Conservation (phyloP, 805 yeast genomes). For the Tetrapisispora iriomotensis region DNA sequence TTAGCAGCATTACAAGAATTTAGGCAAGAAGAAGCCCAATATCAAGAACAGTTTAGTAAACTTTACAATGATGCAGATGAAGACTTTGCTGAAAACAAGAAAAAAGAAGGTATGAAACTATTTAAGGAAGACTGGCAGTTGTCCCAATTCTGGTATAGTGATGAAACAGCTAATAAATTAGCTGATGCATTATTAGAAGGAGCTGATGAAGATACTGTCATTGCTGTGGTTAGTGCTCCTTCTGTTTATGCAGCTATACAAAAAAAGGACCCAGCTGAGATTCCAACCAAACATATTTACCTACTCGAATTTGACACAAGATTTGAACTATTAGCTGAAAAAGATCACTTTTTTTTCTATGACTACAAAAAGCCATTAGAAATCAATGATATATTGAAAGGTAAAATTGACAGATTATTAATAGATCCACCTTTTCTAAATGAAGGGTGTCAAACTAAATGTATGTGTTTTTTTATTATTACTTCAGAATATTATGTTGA, state of each 20-base stretch:
- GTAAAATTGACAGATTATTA: conserved; percentile 59
- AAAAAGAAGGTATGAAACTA: conserved; percentile 48
- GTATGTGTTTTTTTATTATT: conserved; percentile 13
- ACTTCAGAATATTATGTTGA: background rate
- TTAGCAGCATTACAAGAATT: conserved; percentile 54
- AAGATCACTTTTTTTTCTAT: conserved; percentile 55
- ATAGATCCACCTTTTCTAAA: conserved; percentile 87
- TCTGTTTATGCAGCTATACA: conserved; percentile 80
- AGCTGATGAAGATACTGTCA: conserved; percentile 59
- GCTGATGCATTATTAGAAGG: conserved; percentile 69
- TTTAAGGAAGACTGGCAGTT: conserved; percentile 92
- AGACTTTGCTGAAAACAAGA: conserved; percentile 24
- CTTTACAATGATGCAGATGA: conserved; percentile 51
- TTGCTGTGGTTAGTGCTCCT: conserved; percentile 81
- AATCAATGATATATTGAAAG: conserved; percentile 45
- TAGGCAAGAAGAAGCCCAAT: conserved; percentile 48
- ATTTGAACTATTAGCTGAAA: conserved; percentile 63
- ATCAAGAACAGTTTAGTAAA: conserved; percentile 45
- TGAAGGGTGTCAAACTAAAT: conserved; percentile 69
- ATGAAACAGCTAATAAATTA: conserved; percentile 55
- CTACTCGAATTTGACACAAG: conserved; percentile 72
- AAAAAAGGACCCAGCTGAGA: conserved; percentile 36
- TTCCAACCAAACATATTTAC: conserved; percentile 64
- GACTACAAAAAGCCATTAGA: conserved; percentile 65
- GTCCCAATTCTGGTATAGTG: conserved; percentile 85